Evolutionary conservation across 2,329 filamentous ascomycete species (phyloP).

Genomic region (Sclerotinia minor): DNA sequence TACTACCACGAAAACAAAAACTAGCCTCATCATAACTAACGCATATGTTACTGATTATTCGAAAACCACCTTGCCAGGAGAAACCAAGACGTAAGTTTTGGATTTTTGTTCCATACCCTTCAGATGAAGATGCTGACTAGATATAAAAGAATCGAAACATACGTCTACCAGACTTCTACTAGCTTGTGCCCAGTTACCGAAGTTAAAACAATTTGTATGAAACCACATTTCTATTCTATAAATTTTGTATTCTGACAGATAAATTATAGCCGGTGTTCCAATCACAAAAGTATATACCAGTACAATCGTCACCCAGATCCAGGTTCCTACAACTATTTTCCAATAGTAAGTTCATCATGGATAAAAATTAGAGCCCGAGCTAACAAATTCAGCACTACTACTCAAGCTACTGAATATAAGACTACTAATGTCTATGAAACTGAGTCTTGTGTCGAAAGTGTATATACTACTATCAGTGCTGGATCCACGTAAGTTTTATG

Average conservation of each 20-base stretch:
- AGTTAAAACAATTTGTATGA: constrained; percentile 49
- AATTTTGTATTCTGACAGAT: constrained; percentile 45
- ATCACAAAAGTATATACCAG: constrained; percentile 41
- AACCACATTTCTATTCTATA: constrained; percentile 32
- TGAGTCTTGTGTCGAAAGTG: constrained; percentile 40
- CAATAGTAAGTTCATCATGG: constrained; percentile 40
- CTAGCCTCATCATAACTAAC: constrained; percentile 34
- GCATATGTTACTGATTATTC: constrained; percentile 25
- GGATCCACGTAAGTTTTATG: constrained; percentile 39
- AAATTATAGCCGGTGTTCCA: constrained; percentile 47
- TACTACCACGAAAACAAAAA: constrained; percentile 36
- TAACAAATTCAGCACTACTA: constrained; percentile 16
- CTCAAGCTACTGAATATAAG: constrained; percentile 9
- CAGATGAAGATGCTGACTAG: constrained; percentile 19
- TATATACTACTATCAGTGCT: constrained; percentile 39
- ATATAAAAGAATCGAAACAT: constrained; percentile 37
- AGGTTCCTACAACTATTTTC: constrained; percentile 36
- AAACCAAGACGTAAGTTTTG: constrained; percentile 10
- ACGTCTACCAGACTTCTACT: constrained; percentile 43
- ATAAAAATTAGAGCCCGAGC: neutral
- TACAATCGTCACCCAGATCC: constrained; percentile 34
- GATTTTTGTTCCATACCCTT: neutral
- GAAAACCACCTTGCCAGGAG: constrained; percentile 7
- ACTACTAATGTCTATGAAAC: constrained; percentile 42
- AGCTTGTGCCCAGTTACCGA: constrained; percentile 49